A percentile compares a stretch with the other conserved stretches of the same genome.
phyloP scores from a whole-genome alignment of 768 basidiomycete species.

The Psilocybe azurescens region DNA sequence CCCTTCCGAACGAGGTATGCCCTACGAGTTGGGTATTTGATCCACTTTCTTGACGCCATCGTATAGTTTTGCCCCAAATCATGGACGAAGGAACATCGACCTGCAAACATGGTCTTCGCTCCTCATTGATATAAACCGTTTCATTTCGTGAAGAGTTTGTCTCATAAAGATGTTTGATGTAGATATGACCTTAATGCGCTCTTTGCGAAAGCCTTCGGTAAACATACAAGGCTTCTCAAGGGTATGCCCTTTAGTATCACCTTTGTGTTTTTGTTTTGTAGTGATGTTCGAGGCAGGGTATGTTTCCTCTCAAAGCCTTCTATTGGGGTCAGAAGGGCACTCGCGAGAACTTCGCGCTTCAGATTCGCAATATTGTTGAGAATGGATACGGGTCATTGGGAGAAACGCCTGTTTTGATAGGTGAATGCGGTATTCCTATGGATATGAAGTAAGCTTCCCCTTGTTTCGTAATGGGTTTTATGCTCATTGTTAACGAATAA shows the following conservation, averaged over 20 bases:
- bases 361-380: conserved; percentile 81
- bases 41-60: background rate
- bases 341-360: conserved; percentile 80
- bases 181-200: conserved; percentile 95
- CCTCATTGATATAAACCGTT: conserved; percentile 37
- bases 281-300: conserved; percentile 58
- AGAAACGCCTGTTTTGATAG: conserved; percentile 84
- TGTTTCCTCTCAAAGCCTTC: conserved; percentile 79
- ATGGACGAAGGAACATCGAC: conserved; percentile 64
- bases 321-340: conserved; percentile 89
- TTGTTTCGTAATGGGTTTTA: background rate
- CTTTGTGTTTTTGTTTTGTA: background rate
- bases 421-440: conserved; percentile 96
- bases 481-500: background rate
- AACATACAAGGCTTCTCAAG: conserved; percentile 93
- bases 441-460: conserved; percentile 83
- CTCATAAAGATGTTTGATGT: background rate
- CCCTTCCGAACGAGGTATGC: conserved; percentile 91
- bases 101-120: conserved; percentile 38
- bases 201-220: conserved; percentile 85
- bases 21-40: conserved; percentile 6
- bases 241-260: conserved; percentile 45
- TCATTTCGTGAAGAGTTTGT: background rate
- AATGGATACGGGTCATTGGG: conserved; percentile 73
- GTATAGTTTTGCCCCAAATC: conserved; percentile 77